Conservation (phyloP, 306 rosid species). For the Adenanthera pavonina region DNA sequence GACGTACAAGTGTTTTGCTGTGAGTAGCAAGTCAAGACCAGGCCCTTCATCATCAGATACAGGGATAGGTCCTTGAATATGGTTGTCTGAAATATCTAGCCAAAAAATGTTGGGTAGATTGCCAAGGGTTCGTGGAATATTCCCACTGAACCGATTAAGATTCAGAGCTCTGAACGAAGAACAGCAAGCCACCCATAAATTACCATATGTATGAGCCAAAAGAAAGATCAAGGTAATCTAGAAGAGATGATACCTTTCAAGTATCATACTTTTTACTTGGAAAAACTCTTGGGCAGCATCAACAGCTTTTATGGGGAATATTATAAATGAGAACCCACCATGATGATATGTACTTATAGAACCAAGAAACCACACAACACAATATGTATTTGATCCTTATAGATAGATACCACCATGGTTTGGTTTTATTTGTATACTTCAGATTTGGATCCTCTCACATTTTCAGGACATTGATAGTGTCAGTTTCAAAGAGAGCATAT, state of each 20-base stretch:
- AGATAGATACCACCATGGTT: background rate
- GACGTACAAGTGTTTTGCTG: conserved; percentile 54
- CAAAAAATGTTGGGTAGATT: conserved; percentile 56
- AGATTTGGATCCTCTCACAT: background rate
- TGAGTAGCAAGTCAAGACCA: conserved; percentile 56
- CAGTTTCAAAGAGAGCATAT: background rate
- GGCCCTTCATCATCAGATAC: conserved; percentile 48
- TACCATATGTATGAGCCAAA: conserved; percentile 25
- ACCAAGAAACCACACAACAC: background rate
- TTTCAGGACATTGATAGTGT: background rate
- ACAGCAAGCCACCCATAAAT: conserved; percentile 3
- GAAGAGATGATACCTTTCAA: background rate
- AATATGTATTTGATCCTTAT: background rate
- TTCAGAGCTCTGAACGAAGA: conserved; percentile 53
- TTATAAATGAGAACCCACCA: background rate
- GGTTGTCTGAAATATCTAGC: conserved; percentile 58
- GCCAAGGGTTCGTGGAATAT: conserved; percentile 49
- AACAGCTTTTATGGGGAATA: background rate
- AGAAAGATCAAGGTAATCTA: background rate
- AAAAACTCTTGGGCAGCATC: background rate
- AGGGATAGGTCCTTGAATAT: conserved; percentile 54
- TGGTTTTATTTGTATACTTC: background rate
- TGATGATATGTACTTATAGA: background rate
- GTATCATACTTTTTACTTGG: background rate
- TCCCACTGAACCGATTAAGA: conserved; percentile 46